Base-by-base conservation (phyloP, 106 monocot species). In the Dioscorea alata region DNA sequence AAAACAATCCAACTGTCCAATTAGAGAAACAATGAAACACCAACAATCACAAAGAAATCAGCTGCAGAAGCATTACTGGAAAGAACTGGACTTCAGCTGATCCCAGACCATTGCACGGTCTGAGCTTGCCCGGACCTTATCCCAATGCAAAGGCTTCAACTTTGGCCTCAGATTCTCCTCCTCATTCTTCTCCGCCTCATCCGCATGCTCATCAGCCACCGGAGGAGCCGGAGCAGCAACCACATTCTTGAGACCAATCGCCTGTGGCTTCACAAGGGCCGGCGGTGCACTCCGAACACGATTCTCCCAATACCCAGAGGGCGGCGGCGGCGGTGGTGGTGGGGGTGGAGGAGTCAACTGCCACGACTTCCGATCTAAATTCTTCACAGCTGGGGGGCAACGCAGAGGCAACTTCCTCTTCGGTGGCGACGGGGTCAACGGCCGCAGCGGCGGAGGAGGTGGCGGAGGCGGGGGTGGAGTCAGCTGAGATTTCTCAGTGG, bases 141-240 rank as follows among this genome's bases (percentile, higher is more conserved):
- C 97, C 97, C 97, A 92, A 57, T 97, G 92, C 76, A 97, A 67
- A 53, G 97, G 86, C 75, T 97, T 97, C 83, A 97, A 32, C 76
- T 90, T 97, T 10, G 82, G 85, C 68, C 76, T 64, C 8, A 64
- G 80, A 4, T 51, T 69, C 63, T 71, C 81, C 63, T 71, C 81
- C 60, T 83, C 85, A 23, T 33, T 75, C 70, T 20, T 78, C 57
- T 66, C 85, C 42, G 6, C 0, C 42, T 42, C 42, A 42, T 42
- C 42, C 42, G 42, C 9, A 42, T 42, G 42, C 42, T 42, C 42
- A 3, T 8, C 42, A 42, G 42, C 10, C 42, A 5, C 42, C 8
- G 67, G 48, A 20, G 79, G 34, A 31, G 67, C 52, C 19, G 59
- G 42, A 14, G 67, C 63, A 33, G 48, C 4, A 6, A 56, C 33